A percentile compares a stretch with the other conserved stretches of the same genome.
Conservation (phyloP, 495 filamentous ascomycete genomes). For the Hypoxylon lienhwacheense region DNA sequence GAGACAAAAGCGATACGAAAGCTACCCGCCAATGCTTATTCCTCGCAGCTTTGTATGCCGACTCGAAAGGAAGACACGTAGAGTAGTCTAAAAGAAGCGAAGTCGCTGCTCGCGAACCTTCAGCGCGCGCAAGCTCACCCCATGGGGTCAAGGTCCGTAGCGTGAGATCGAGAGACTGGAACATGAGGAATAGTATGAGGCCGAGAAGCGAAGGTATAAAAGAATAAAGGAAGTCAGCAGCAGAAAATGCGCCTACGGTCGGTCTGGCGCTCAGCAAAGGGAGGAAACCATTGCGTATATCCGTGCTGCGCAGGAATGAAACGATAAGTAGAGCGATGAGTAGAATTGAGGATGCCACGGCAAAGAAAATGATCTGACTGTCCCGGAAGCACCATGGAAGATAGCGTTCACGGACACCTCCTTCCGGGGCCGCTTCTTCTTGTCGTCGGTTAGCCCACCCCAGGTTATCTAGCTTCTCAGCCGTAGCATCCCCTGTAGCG, state of each 20-base stretch:
- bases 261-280: conserved; percentile 66
- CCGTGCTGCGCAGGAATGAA: conserved; percentile 69
- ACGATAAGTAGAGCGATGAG: conserved; percentile 73
- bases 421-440: conserved; percentile 28
- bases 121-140: conserved; percentile 58
- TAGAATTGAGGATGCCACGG: conserved; percentile 62
- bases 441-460: conserved; percentile 24
- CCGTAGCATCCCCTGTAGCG: conserved; percentile 36
- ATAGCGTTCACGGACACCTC: conserved; percentile 62
- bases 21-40: conserved; percentile 74
- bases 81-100: conserved; percentile 76
- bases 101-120: conserved; percentile 65
- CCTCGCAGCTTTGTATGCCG: conserved; percentile 61
- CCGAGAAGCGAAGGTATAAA: conserved; percentile 79
- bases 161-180: conserved; percentile 74
- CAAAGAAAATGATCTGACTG: conserved; percentile 63
- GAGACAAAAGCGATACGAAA: conserved; percentile 64
- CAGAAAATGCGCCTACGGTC: conserved; percentile 67
- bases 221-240: conserved; percentile 85
- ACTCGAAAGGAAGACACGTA: conserved; percentile 63
- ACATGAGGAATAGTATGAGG: conserved; percentile 72
- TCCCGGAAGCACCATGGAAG: conserved; percentile 77
- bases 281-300: conserved; percentile 66
- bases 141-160: conserved; percentile 77
- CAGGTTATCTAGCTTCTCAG: conserved; percentile 30